Evolutionary conservation across 768 basidiomycete species (phyloP).

Genomic region (Rossbeevera mucosa): DNA sequence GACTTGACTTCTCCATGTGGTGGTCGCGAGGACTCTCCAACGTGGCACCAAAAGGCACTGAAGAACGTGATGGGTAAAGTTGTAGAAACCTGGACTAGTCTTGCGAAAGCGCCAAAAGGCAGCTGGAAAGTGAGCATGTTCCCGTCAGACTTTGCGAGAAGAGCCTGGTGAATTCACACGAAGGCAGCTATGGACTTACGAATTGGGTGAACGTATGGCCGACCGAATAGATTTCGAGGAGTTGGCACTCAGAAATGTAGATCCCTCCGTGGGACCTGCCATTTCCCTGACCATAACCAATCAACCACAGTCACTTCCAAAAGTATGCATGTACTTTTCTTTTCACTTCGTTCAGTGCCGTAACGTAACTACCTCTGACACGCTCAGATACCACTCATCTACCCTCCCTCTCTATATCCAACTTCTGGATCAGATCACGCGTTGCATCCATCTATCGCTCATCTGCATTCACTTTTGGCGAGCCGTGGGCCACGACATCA

Average conservation of each 20-base stretch:
- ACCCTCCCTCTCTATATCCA: slow-evolving; percentile 51
- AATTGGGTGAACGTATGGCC: slow-evolving; percentile 61
- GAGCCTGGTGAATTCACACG: slow-evolving; percentile 2
- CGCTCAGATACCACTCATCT: slow-evolving; percentile 48
- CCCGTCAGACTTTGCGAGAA: slow-evolving; percentile 4
- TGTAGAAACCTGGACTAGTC: slow-evolving; percentile 54
- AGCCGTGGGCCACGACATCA: slow-evolving; percentile 59
- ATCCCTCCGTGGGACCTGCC: slow-evolving; percentile 63
- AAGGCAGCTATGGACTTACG: slow-evolving; percentile 53
- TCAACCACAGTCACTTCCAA: slow-evolving; percentile 7
- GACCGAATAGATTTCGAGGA: slow-evolving; percentile 81
- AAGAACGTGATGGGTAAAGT: slow-evolving; percentile 52
- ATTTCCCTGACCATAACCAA: slow-evolving; percentile 26
- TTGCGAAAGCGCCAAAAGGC: slow-evolving; percentile 60
- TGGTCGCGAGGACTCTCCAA: slow-evolving; percentile 33
- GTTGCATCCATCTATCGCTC: slow-evolving; percentile 34
- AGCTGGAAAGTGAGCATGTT: slow-evolving; percentile 63
- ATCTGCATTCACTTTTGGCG: slow-evolving; percentile 49
- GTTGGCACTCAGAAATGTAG: slow-evolving; percentile 65
- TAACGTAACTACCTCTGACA: background rate
- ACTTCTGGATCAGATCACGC: slow-evolving; percentile 20
- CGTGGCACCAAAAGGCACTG: slow-evolving; percentile 23
- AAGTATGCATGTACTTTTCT: slow-evolving; percentile 7
- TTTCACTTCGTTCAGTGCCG: background rate
- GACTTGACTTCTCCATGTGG: slow-evolving; percentile 26